Percentiles rank a stretch among this genome's conserved stretches.
Evolutionary conservation across 441 rosid genomes (phyloP).

Genomic region (Erodium trifolium): DNA sequence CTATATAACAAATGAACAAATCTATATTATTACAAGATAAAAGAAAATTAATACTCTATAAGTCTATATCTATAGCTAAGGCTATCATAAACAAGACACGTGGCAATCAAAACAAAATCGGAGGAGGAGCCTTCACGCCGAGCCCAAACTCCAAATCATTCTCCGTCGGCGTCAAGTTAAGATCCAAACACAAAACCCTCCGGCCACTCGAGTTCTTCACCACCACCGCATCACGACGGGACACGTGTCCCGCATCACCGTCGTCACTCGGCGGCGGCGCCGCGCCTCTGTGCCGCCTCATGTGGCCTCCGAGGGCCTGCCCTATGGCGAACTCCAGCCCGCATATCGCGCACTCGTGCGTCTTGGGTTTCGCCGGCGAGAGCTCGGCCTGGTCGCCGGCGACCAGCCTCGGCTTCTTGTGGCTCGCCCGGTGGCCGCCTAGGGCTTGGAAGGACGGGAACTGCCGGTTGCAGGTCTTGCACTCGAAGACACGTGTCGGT

Average conservation of each 20-base stretch:
- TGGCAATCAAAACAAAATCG: not conserved
- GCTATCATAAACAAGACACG: no score
- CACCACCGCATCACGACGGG: not conserved
- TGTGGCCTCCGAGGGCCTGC: not conserved
- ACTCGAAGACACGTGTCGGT: no score
- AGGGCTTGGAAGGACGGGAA: not conserved
- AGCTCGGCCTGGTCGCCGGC: not conserved
- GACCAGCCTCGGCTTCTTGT: not conserved
- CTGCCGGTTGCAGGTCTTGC: not conserved
- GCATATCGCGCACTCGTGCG: not conserved
- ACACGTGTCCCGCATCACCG: not conserved
- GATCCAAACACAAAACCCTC: not conserved
- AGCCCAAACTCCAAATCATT: slow-evolving; percentile 3
- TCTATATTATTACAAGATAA: no score
- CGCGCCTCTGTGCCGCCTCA: not conserved
- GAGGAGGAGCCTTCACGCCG: not conserved
- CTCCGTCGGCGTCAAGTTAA: slow-evolving; percentile 4
- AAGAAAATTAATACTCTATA: no score
- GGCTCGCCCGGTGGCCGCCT: not conserved
- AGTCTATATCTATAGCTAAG: no score
- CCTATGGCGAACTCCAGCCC: not conserved
- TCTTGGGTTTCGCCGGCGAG: not conserved
- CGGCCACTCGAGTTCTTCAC: not conserved
- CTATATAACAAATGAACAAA: no score
- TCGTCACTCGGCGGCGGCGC: no score